Evolutionary conservation across 108 stramenopile species (phyloP).

Genomic region (Fistulifera pelliculosa): DNA sequence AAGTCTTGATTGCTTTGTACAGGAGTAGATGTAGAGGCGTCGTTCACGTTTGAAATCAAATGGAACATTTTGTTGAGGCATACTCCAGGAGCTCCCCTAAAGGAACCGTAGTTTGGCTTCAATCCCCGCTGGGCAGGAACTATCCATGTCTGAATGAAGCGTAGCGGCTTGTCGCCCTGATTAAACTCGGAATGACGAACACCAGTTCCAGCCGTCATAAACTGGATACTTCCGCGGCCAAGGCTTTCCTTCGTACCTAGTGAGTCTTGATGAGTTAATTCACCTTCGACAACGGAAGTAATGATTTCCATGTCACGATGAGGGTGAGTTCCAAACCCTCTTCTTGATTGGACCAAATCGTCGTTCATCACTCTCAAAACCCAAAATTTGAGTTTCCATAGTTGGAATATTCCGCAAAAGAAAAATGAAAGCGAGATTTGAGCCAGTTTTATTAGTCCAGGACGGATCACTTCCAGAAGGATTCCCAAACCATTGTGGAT

Average conservation of each 20-base stretch:
- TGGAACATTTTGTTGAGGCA: conserved; percentile 42
- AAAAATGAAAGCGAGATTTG: conserved; percentile 77
- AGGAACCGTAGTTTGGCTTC: conserved; percentile 62
- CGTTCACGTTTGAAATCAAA: conserved; percentile 38
- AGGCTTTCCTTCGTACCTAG: conserved; percentile 72
- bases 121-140: conserved; percentile 34
- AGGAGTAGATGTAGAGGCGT: conserved; percentile 15
- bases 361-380: conserved; percentile 77
- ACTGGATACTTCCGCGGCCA: conserved; percentile 65
- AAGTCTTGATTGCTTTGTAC: conserved; percentile 65
- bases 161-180: conserved; percentile 36
- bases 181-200: conserved; percentile 69
- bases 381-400: conserved; percentile 53
- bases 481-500: conserved; percentile 69
- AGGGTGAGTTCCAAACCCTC: conserved; percentile 77
- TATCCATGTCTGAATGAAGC: conserved; percentile 86
- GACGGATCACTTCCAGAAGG: conserved; percentile 28
- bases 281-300: conserved; percentile 67
- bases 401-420: conserved; percentile 75
- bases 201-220: conserved; percentile 75
- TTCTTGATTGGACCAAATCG: conserved; percentile 67
- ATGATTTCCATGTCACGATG: conserved; percentile 79
- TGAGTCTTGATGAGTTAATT: conserved; percentile 61
- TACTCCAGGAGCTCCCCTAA: conserved; percentile 1
- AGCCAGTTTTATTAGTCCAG: conserved; percentile 78